Evolutionary conservation across 2,329 filamentous ascomycete genomes (phyloP), one percentile per base, ranked within the genome.

Genomic region (Calonectria pseudoreteaudii): DNA sequence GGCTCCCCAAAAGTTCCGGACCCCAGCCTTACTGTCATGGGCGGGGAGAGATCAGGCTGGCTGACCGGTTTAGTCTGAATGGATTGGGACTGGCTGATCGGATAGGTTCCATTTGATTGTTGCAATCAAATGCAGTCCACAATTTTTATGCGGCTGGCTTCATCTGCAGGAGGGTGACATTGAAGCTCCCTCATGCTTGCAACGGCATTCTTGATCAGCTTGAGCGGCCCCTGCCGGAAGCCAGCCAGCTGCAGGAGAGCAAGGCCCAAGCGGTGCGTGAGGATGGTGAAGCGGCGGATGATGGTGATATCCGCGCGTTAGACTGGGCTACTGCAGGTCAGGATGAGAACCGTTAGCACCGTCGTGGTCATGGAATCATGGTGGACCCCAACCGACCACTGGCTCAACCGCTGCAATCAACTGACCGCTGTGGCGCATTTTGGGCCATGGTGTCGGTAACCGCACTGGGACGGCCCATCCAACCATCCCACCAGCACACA

Each of bases 381-480:
- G 60, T 70, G 71, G 60, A 28, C 52, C 60, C 26, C n/a, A 41
- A 20, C 30, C 38, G 68, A 64, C 36, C 60, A 58, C 47, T 72
- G 74, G 66, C 53, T 72, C 65, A 56, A 69, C 56, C 53, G 38
- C 31, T 14, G 36, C 49, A 70, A 71, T 70, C 66, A 68, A 68
- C 70, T 73, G 74, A 71, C 67, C 68, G 70, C 44, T 58, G 77
- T 72, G 74, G 72, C 75, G 72, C 75, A 71, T 72, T 70, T 73
- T 75, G 74, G 65, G 74, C 77, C 77, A 73, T 68, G 73, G 74
- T 78, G 76, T 80, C 72, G 79, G 79, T 78, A 80, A 75, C 68
- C 77, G 60, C 36, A 69, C 66, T 69, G 71, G 71, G 66, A 73
- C 58, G 44, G 53, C 66, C 71, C 30, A 28, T 60, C 70, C 62